These are phyloP conservation scores for Diplodia corticola DNA, from an alignment of 2,329 filamentous ascomycete genomes.

Conservation along the genomic window DNA sequence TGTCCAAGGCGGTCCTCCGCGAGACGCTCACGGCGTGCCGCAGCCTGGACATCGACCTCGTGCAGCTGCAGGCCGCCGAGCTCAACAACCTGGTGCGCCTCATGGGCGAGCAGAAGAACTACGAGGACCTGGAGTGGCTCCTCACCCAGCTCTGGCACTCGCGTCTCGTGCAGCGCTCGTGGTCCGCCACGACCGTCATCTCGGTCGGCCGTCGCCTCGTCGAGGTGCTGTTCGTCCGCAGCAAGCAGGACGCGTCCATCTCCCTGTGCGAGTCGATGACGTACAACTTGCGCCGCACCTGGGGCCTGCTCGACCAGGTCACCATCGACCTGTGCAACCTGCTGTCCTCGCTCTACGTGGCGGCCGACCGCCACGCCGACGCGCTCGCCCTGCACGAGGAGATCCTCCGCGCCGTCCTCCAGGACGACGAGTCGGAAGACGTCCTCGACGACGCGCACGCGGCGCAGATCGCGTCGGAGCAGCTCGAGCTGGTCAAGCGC, in stretches of 20 bases:
- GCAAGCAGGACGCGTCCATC: conserved; percentile 43
- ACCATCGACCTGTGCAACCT: conserved; percentile 54
- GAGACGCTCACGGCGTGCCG: conserved; percentile 44
- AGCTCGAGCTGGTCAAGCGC: conserved; percentile 38
- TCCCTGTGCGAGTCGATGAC: conserved; percentile 55
- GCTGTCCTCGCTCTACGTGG: conserved; percentile 53
- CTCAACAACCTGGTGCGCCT: conserved; percentile 46
- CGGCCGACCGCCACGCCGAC: conserved; percentile 40
- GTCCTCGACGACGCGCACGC: conserved; percentile 29
- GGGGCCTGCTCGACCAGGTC: conserved; percentile 49
- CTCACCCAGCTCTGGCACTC: conserved; percentile 41
- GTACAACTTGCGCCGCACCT: conserved; percentile 57
- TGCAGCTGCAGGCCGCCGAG: conserved; percentile 43
- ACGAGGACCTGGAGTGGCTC: conserved; percentile 44
- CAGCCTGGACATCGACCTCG: conserved; percentile 45
- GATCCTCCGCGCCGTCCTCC: conserved; percentile 35
- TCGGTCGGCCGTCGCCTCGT: conserved; percentile 56
- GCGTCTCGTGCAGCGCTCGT: conserved; percentile 36
- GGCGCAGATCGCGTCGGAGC: conserved; percentile 34
- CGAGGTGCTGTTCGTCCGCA: conserved; percentile 53
- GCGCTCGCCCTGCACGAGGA: conserved; percentile 36
- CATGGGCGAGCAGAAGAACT: conserved; percentile 49
- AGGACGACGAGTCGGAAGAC: conserved; percentile 30
- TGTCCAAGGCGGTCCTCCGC: conserved; percentile 45
- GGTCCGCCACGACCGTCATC: conserved; percentile 46